Evolutionary conservation across 331 rosid genomes (phyloP), one percentile per base, ranked within the genome.

Genomic region (Quercus tomentella): DNA sequence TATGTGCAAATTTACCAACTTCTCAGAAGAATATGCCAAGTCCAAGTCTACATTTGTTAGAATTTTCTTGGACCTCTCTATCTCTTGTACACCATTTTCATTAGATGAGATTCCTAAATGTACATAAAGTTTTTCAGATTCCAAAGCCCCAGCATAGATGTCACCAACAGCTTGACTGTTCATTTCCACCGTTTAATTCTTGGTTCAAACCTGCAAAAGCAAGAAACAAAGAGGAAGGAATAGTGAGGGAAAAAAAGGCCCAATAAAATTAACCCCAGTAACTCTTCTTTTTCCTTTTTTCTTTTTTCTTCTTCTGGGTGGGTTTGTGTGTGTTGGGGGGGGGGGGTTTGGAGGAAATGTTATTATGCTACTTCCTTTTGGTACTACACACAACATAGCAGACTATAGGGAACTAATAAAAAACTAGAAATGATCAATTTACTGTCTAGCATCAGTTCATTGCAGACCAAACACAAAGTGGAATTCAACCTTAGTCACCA

Each of bases 21-120:
- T 96, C 88, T 93, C 97, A 0, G 97, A 91, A 76, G 85, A 89
- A 92, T 87, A 91, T 26, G 94, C 94, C 86, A 96, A 82, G 84
- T 92, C 88, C 84, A 91, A 84, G 84, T 91, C 99, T 71, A 93
- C 77, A 81, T 87, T 89, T 17, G 84, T 84, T 80, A 96, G 79
- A 74, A 86, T 86, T 86, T 91, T 90, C 84, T 81, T 76, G 51
- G 87, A 84, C 30, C 75, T 71, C 86, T 88, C 96, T 57, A 88
- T 60, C 76, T 88, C 94, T 70, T 87, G 84, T 76, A 72, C 57
- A 60, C 79, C 90, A 26, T 80, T 80, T 81, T 80, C 92, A 70
- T 75, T 84, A 49, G 84, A 74, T 51, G 89, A 81, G 77, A 77
- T 73, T 7, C 72, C 84, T 63, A 89, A 84, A 37, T 82, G 77